Conservation (phyloP, 2,329 filamentous ascomycete species). For the Chaetomiaceae sp. region DNA sequence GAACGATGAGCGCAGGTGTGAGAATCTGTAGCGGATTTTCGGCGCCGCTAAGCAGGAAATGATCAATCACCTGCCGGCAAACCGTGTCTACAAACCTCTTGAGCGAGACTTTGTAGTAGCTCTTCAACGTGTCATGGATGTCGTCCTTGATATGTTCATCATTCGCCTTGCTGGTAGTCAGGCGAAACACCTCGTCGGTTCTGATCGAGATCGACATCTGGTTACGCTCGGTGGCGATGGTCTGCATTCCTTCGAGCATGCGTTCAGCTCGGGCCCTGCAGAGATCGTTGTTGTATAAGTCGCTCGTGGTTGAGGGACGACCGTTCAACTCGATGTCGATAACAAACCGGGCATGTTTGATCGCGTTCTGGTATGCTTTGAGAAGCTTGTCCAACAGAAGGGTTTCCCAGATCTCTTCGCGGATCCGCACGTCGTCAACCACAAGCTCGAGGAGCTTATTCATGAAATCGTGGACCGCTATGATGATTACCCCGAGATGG, state of each 20-base stretch:
- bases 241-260: slow-evolving; percentile 18
- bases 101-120: slow-evolving; percentile 59
- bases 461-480: slow-evolving; percentile 51
- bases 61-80: slow-evolving; percentile 53
- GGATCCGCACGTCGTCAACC: slow-evolving; percentile 43
- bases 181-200: neutral
- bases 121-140: slow-evolving; percentile 56
- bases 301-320: slow-evolving; percentile 48
- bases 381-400: slow-evolving; percentile 46
- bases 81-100: slow-evolving; percentile 62
- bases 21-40: slow-evolving; percentile 31
- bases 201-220: too few species aligned
- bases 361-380: slow-evolving; percentile 42
- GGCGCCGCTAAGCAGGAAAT: slow-evolving; percentile 48
- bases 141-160: slow-evolving; percentile 35
- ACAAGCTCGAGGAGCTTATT: slow-evolving; percentile 36
- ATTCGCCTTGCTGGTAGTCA: slow-evolving; percentile 20
- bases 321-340: slow-evolving; percentile 47
- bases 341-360: slow-evolving; percentile 48
- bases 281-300: slow-evolving; percentile 45
- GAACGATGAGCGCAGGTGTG: neutral
- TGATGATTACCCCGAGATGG: slow-evolving; percentile 49
- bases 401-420: slow-evolving; percentile 38
- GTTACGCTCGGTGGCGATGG: too few species aligned
- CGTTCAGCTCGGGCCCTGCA: slow-evolving; percentile 28